Conservation (phyloP, 352 stramenopile genomes). For the Aphanomyces astaci region DNA sequence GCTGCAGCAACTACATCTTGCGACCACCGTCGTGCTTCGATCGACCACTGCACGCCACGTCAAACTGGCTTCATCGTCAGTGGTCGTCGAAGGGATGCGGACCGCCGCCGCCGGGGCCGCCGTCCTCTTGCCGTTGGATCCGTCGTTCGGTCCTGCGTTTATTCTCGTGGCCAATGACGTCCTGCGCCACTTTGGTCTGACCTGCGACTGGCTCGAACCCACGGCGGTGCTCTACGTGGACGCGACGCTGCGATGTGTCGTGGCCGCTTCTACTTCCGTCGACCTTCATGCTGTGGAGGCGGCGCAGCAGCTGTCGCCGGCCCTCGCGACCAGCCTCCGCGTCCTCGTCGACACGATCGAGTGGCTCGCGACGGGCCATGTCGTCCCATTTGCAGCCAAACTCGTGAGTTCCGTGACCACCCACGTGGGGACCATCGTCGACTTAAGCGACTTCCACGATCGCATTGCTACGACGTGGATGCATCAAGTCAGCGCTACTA, state of each 20-base stretch:
- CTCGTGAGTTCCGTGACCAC: not conserved
- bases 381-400: not conserved
- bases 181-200: not conserved
- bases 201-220: not conserved
- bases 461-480: not conserved
- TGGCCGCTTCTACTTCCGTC: not conserved
- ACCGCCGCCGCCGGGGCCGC: slow-evolving; percentile 6
- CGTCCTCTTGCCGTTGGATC: not conserved
- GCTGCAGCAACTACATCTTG: not conserved
- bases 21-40: slow-evolving; percentile 6
- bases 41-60: not conserved
- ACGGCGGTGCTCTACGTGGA: slow-evolving; percentile 4
- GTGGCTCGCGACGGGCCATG: not conserved
- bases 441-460: not conserved
- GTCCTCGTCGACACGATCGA: not conserved
- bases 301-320: not conserved
- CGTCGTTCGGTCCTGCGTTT: slow-evolving; percentile 11
- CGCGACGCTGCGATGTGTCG: not conserved
- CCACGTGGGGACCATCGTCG: not conserved
- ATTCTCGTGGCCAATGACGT: slow-evolving; percentile 12
- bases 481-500: not conserved
- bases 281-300: not conserved
- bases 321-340: not conserved
- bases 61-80: not conserved
- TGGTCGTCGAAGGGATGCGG: not conserved